Percentiles rank a stretch among this genome's conserved stretches.
These are phyloP conservation scores for Pichia sp. DNA, from an alignment of 1,139 yeast species.

Conservation along the genomic window DNA sequence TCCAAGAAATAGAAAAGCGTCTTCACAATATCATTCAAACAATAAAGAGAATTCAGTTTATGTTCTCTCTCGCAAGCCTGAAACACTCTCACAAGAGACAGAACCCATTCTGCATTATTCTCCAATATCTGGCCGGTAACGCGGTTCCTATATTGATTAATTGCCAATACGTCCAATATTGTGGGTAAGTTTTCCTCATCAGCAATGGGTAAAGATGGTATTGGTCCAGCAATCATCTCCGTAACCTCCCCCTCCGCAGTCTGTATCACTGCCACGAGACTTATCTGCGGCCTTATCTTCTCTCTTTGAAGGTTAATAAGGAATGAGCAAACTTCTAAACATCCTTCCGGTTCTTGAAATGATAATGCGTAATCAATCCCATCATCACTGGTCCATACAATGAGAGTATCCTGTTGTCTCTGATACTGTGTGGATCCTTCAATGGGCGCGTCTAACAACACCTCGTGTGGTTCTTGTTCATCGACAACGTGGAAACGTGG, in stretches of 20 bases:
- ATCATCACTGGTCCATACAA: conserved; percentile 84
- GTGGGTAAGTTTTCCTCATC: conserved; percentile 41
- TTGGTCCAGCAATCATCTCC: conserved; percentile 77
- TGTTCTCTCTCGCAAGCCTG: conserved; percentile 45
- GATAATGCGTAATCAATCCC: conserved; percentile 84
- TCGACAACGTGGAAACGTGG: conserved; percentile 70
- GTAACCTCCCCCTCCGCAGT: conserved; percentile 46
- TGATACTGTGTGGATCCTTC: conserved; percentile 80
- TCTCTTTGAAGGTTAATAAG: conserved; percentile 58
- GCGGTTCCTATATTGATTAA: conserved; percentile 28
- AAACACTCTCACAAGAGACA: conserved; percentile 46
- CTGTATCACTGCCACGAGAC: conserved; percentile 66
- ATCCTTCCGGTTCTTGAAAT: conserved; percentile 89
- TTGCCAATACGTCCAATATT: conserved; percentile 47
- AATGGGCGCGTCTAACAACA: conserved; percentile 57
- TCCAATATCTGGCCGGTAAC: conserved; percentile 7
- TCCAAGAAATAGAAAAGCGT: conserved; percentile 68
- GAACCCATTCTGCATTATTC: conserved; percentile 42
- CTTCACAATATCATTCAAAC: conserved; percentile 67
- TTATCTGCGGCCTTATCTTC: conserved; percentile 56
- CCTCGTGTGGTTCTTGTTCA: conserved; percentile 55
- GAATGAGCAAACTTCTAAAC: conserved; percentile 77
- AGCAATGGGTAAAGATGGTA: conserved; percentile 57
- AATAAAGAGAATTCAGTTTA: conserved; percentile 47
- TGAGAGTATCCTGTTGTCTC: conserved; percentile 87